Evolutionary conservation across 129 eudicot genomes (phyloP).

Genomic region (Kitagawia praeruptora): DNA sequence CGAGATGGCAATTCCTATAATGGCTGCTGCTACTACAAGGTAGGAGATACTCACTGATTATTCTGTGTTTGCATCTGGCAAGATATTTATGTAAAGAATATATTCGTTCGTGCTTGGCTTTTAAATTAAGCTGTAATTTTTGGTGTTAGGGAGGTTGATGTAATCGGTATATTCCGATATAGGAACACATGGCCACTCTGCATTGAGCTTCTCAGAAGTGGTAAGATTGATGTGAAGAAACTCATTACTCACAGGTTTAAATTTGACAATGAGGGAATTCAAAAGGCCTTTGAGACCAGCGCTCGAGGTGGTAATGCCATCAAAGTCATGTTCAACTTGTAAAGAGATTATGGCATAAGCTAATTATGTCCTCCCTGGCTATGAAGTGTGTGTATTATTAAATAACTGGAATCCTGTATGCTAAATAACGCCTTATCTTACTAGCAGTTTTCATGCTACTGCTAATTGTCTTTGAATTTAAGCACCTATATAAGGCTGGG

Average conservation of each 20-base stretch:
- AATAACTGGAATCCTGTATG: not conserved
- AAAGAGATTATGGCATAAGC: not conserved
- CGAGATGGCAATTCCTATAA: slow-evolving; percentile 38
- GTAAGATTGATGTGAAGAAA: slow-evolving; percentile 48
- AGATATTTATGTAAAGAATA: not conserved
- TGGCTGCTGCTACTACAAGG: slow-evolving; percentile 42
- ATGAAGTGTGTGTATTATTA: not conserved
- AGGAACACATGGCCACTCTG: slow-evolving; percentile 49
- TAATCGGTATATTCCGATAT: slow-evolving; percentile 42
- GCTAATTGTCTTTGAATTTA: no score
- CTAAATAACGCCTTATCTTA: no score
- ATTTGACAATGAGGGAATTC: slow-evolving; percentile 37
- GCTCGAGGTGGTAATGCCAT: slow-evolving; percentile 46
- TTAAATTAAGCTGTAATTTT: not conserved
- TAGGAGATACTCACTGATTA: not conserved
- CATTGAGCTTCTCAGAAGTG: slow-evolving; percentile 34
- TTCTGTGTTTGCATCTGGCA: not conserved
- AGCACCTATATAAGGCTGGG: no score
- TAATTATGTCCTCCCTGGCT: not conserved
- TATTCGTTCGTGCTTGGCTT: not conserved
- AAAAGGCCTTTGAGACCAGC: slow-evolving; percentile 45
- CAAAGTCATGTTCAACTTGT: slow-evolving; percentile 54
- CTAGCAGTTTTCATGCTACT: no score
- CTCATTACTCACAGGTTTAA: slow-evolving; percentile 44
- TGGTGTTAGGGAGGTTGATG: slow-evolving; percentile 38